Conservation (phyloP, 768 basidiomycete genomes). For the Daedaleopsis nitida region DNA sequence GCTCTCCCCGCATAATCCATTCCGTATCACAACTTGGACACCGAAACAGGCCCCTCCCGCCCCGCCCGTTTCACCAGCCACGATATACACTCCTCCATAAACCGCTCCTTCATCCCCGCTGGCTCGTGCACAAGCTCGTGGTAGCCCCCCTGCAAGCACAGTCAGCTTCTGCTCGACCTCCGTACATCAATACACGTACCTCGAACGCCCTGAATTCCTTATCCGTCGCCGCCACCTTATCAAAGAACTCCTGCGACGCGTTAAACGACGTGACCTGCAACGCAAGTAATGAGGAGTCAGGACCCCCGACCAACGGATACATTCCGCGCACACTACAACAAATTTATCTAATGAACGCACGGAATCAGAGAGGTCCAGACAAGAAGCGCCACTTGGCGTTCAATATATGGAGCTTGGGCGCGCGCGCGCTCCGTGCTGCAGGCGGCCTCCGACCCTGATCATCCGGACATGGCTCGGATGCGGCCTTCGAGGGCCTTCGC, state of each 20-base stretch:
- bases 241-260: constrained; percentile 55
- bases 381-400: background rate
- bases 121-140: constrained; percentile 83
- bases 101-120: constrained; percentile 60
- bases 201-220: constrained; percentile 52
- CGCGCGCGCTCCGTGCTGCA: too few species aligned
- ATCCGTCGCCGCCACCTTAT: constrained; percentile 49
- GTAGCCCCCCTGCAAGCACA: constrained; percentile 54
- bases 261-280: constrained; percentile 55
- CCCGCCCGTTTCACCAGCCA: constrained; percentile 41
- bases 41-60: constrained; percentile 3
- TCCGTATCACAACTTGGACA: background rate
- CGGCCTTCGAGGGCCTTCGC: too few species aligned
- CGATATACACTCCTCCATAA: constrained; percentile 52
- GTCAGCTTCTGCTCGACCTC: background rate
- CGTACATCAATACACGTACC: constrained; percentile 30
- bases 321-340: background rate
- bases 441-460: too few species aligned
- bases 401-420: background rate
- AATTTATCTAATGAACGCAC: background rate
- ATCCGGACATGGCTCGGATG: background rate
- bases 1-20: background rate
- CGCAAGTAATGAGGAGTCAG: background rate
- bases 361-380: background rate
- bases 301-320: too few species aligned